Evolutionary conservation across 129 eudicot genomes (phyloP).

Genomic region (Cynara cardunculus): DNA sequence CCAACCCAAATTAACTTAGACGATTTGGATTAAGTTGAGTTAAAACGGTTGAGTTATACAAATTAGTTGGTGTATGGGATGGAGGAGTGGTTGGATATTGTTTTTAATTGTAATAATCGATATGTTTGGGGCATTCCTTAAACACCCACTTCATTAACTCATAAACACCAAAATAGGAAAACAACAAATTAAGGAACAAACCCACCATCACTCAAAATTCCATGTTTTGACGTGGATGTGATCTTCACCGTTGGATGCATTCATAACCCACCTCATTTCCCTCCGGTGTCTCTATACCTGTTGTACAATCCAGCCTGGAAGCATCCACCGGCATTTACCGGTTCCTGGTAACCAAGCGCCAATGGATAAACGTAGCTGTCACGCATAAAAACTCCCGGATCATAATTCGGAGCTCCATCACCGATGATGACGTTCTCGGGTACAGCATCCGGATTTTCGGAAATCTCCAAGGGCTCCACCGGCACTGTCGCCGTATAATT

Average conservation of each 20-base stretch:
- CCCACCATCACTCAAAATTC: neutral
- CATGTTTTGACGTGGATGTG: neutral
- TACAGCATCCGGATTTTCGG: slow-evolving; percentile 13
- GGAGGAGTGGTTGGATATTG: neutral
- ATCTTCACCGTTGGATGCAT: neutral
- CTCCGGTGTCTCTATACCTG: neutral
- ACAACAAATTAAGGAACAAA: neutral
- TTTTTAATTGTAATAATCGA: too few relatives aligned
- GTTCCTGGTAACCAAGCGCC: slow-evolving; percentile 1
- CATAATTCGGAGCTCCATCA: neutral
- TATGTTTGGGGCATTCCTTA: neutral
- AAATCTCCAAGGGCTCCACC: neutral
- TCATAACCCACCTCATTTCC: neutral
- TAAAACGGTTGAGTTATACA: neutral
- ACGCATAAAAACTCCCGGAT: neutral
- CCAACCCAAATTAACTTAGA: too few relatives aligned
- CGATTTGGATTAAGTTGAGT: neutral
- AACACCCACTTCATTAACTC: neutral
- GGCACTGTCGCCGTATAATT: neutral
- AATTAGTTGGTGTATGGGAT: neutral
- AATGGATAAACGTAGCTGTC: neutral
- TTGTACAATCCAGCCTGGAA: slow-evolving; percentile 6
- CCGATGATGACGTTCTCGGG: slow-evolving; percentile 5
- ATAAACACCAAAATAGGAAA: neutral
- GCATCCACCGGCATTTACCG: slow-evolving; percentile 11